Conservation (phyloP, 768 basidiomycete species). For the Exsudoporus frostii region DNA sequence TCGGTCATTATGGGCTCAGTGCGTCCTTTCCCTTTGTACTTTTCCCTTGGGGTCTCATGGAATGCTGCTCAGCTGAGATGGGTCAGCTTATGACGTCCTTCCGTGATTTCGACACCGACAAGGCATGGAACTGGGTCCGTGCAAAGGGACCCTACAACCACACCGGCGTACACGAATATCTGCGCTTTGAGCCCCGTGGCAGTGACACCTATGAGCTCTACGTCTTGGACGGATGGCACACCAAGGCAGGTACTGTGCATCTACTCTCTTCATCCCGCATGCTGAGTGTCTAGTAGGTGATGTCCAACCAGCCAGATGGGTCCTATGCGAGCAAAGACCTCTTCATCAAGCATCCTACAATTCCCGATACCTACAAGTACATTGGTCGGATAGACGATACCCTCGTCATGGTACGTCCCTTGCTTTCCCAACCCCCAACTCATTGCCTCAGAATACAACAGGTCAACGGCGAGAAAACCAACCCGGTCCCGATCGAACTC, state of each 20-base stretch:
- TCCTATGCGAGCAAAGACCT: slow-evolving; percentile 57
- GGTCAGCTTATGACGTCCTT: slow-evolving; percentile 45
- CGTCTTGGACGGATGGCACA: slow-evolving; percentile 49
- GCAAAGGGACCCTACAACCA: slow-evolving; percentile 23
- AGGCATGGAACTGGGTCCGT: slow-evolving; percentile 55
- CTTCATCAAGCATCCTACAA: slow-evolving; percentile 46
- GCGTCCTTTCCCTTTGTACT: slow-evolving; percentile 19
- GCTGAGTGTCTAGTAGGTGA: slow-evolving; percentile 13
- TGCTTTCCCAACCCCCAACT: neutral
- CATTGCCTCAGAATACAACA: slow-evolving; percentile 24
- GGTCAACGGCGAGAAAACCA: slow-evolving; percentile 52
- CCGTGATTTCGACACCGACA: slow-evolving; percentile 47
- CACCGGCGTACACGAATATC: slow-evolving; percentile 28
- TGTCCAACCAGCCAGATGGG: slow-evolving; percentile 46
- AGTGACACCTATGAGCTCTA: slow-evolving; percentile 45
- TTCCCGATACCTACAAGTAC: slow-evolving; percentile 41
- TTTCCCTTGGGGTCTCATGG: neutral
- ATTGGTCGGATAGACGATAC: slow-evolving; percentile 57
- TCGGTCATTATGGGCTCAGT: slow-evolving; percentile 49
- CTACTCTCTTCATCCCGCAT: neutral
- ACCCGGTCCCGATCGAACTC: slow-evolving; percentile 53
- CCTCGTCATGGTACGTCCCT: slow-evolving; percentile 35
- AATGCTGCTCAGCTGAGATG: slow-evolving; percentile 23
- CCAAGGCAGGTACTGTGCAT: slow-evolving; percentile 37
- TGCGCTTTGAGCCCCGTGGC: slow-evolving; percentile 43